Percentiles rank a stretch among this genome's conserved stretches.
phyloP scores from a whole-genome alignment of 2,329 filamentous ascomycete species.

The Alternaria alternata region DNA sequence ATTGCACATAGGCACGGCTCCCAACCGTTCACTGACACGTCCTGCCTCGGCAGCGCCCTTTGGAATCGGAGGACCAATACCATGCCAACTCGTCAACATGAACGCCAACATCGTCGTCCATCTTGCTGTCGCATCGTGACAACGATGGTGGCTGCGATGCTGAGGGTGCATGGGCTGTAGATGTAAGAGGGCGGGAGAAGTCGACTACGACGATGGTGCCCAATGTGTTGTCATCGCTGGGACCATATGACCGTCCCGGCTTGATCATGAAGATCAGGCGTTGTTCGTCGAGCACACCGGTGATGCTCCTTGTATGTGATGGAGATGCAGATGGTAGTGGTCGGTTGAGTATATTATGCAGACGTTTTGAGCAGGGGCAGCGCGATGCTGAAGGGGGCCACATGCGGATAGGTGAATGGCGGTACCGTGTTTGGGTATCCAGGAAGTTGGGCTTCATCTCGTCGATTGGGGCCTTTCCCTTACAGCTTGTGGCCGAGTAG shows the following conservation, averaged over 20 bases:
- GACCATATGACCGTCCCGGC: slow-evolving; percentile 29
- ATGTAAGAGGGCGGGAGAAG: slow-evolving; percentile 33
- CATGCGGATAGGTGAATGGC: slow-evolving; percentile 41
- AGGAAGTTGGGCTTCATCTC: slow-evolving; percentile 7
- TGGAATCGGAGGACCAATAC: slow-evolving; percentile 18
- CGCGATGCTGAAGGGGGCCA: slow-evolving; percentile 44
- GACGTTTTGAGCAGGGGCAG: slow-evolving; percentile 38
- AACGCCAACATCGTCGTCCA: slow-evolving; percentile 2
- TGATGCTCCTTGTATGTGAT: slow-evolving; percentile 28
- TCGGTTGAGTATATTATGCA: slow-evolving; percentile 48
- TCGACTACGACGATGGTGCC: slow-evolving; percentile 46
- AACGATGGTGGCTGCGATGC: background rate
- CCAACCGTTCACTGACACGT: slow-evolving; percentile 16
- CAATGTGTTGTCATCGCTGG: slow-evolving; percentile 25
- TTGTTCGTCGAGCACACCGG: slow-evolving; percentile 42
- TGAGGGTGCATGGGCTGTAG: background rate
- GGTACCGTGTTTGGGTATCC: slow-evolving; percentile 31
- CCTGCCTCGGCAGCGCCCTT: slow-evolving; percentile 11
- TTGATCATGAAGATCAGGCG: slow-evolving; percentile 48
- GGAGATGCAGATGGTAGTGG: slow-evolving; percentile 13
- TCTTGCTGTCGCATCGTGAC: slow-evolving; percentile 13
- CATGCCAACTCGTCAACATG: slow-evolving; percentile 10
- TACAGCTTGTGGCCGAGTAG: background rate
- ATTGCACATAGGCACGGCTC: background rate
- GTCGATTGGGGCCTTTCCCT: slow-evolving; percentile 16